phyloP scores from a whole-genome alignment of 1,284 basidiomycete genomes.

The Marasmius sp. region DNA sequence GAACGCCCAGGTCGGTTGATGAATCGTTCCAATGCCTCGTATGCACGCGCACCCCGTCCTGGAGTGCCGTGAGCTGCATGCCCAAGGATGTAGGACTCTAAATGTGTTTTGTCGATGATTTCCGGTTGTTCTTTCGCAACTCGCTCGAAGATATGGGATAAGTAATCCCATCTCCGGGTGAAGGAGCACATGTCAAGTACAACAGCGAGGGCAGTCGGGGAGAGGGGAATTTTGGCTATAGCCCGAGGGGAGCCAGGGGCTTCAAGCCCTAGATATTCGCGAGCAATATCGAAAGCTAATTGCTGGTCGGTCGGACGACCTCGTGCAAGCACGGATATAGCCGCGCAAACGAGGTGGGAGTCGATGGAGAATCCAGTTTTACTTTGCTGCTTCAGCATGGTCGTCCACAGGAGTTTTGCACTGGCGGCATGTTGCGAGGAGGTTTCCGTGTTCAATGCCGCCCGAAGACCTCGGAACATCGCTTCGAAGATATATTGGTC shows the following conservation, averaged over 20 bases:
- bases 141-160: conserved; percentile 57
- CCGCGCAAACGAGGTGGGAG: conserved; percentile 45
- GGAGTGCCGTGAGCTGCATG: conserved; percentile 42
- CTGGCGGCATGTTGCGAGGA: conserved; percentile 40
- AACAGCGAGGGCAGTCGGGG: conserved; percentile 46
- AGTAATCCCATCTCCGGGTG: conserved; percentile 44
- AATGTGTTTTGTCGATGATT: conserved; percentile 50
- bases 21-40: conserved; percentile 64
- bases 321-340: conserved; percentile 50
- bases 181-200: conserved; percentile 56
- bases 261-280: conserved; percentile 61
- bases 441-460: conserved; percentile 6
- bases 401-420: conserved; percentile 67
- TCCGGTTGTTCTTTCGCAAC: conserved; percentile 42
- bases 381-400: conserved; percentile 52
- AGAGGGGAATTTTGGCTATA: conserved; percentile 38
- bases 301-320: conserved; percentile 59
- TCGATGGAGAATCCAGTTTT: conserved; percentile 50
- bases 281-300: conserved; percentile 61
- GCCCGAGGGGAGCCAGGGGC: conserved; percentile 37
- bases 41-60: conserved; percentile 39
- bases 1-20: conserved; percentile 33
- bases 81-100: conserved; percentile 58
- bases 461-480: conserved; percentile 54
- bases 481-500: conserved; percentile 57